Percentiles rank a stretch among this genome's conserved stretches.
phyloP scores from a whole-genome alignment of 148 eudicot genomes.

The Cornus florida region DNA sequence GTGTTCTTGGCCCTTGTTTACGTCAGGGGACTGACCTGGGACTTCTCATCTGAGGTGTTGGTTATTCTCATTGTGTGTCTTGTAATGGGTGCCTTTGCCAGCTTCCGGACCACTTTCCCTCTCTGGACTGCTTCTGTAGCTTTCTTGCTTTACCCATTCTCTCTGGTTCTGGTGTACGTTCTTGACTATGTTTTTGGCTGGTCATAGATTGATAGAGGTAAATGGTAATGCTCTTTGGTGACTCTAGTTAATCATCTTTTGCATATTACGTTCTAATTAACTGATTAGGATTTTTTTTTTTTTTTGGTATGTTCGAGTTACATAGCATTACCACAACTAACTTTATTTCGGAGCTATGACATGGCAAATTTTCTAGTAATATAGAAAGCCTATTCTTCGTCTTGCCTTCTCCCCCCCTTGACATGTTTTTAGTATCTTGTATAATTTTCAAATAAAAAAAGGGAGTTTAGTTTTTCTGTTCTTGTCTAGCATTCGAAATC shows the following conservation, averaged over 20 bases:
- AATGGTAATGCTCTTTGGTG: too few species aligned
- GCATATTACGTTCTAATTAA: neutral
- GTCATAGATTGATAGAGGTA: conserved; percentile 47
- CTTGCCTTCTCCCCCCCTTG: too few species aligned
- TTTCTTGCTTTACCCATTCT: conserved; percentile 75
- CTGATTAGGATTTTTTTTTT: neutral
- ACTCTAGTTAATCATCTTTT: neutral
- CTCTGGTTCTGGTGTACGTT: conserved; percentile 68
- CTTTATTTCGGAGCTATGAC: neutral
- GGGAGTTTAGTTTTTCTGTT: neutral
- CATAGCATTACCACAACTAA: neutral
- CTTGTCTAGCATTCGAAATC: neutral
- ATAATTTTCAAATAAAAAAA: neutral
- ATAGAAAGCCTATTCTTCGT: neutral
- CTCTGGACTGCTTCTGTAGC: conserved; percentile 78
- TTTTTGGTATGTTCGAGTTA: neutral
- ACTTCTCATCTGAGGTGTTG: conserved; percentile 92
- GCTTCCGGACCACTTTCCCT: conserved; percentile 79
- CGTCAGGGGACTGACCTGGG: conserved; percentile 77
- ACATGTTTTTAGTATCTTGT: neutral
- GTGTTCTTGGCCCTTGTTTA: conserved; percentile 87
- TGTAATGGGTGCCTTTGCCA: conserved; percentile 69
- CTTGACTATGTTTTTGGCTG: conserved; percentile 85
- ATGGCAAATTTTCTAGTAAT: neutral
- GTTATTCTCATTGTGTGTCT: conserved; percentile 77